Evolutionary conservation across 495 filamentous ascomycete species (phyloP).

Genomic region (Penicillium malachiteum): DNA sequence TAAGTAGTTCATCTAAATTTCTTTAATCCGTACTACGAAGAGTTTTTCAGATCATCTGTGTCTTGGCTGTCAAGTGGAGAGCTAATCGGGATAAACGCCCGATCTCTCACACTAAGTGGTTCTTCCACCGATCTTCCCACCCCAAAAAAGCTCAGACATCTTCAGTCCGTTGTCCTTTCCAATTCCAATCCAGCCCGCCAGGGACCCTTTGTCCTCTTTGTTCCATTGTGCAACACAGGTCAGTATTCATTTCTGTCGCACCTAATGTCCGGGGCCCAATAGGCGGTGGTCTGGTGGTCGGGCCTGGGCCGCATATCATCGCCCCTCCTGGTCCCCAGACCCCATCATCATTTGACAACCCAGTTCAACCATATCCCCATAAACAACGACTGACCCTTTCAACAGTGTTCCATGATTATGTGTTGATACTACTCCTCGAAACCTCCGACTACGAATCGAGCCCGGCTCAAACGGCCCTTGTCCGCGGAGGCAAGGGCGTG

Average conservation of each 20-base stretch:
- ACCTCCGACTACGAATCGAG: conserved; percentile 8
- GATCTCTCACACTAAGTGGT: conserved; percentile 25
- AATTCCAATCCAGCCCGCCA: conserved; percentile 18
- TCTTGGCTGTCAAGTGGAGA: conserved; percentile 1
- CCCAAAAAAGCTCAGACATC: conserved; percentile 28
- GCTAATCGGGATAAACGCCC: conserved; percentile 22
- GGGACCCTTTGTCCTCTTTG: background rate
- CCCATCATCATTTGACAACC: conserved; percentile 2
- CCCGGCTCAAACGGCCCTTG: conserved; percentile 9
- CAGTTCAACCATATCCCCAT: background rate
- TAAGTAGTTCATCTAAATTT: too few species aligned
- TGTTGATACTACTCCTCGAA: conserved; percentile 13
- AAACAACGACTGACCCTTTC: conserved; percentile 11
- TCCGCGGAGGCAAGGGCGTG: conserved; percentile 12
- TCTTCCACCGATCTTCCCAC: conserved; percentile 18
- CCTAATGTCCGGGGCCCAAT: background rate
- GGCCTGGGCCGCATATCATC: background rate
- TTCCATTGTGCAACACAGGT: conserved; percentile 14
- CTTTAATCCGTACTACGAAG: too few species aligned
- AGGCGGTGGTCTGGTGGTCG: background rate
- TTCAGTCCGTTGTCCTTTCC: conserved; percentile 6
- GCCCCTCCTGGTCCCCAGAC: conserved; percentile 8
- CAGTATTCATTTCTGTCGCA: conserved; percentile 3
- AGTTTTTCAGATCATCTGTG: background rate
- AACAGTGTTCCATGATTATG: conserved; percentile 19